Conservation (phyloP, 2,329 filamentous ascomycete genomes). For the Trichoderma citrinoviride region DNA sequence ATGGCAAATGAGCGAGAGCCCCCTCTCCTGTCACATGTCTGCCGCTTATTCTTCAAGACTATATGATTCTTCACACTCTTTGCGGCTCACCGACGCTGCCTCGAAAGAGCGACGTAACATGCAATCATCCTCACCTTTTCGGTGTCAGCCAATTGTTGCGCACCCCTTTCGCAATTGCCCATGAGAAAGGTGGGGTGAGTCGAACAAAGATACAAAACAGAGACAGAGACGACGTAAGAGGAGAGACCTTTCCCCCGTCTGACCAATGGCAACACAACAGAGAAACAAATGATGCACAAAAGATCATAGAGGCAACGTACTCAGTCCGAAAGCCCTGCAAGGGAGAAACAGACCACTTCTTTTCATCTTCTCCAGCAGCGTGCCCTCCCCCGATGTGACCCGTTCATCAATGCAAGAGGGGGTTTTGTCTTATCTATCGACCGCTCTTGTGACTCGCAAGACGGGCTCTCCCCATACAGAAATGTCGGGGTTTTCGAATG, state of each 20-base stretch:
- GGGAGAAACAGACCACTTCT: not conserved
- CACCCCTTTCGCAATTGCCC: not conserved
- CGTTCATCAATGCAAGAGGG: not conserved
- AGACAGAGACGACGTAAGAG: not conserved
- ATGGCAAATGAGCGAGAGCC: too few species aligned
- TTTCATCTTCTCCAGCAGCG: not conserved
- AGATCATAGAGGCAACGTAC: not conserved
- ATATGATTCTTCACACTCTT: not conserved
- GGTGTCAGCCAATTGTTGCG: not conserved
- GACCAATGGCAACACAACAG: not conserved
- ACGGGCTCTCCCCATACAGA: not conserved
- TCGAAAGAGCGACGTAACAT: not conserved
- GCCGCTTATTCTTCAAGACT: not conserved
- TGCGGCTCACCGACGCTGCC: not conserved
- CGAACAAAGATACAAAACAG: not conserved
- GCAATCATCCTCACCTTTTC: not conserved
- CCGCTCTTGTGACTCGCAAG: not conserved
- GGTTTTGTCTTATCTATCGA: slow-evolving; percentile 11
- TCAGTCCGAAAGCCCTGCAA: not conserved
- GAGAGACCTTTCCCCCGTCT: not conserved
- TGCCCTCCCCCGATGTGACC: not conserved
- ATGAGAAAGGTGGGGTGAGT: not conserved
- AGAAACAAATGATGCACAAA: not conserved
- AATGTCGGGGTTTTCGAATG: not conserved
- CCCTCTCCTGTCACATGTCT: not conserved